Evolutionary conservation across 1,284 basidiomycete species (phyloP), one percentile per base, ranked within the genome.

Genomic region (Sporisorium graminicola): DNA sequence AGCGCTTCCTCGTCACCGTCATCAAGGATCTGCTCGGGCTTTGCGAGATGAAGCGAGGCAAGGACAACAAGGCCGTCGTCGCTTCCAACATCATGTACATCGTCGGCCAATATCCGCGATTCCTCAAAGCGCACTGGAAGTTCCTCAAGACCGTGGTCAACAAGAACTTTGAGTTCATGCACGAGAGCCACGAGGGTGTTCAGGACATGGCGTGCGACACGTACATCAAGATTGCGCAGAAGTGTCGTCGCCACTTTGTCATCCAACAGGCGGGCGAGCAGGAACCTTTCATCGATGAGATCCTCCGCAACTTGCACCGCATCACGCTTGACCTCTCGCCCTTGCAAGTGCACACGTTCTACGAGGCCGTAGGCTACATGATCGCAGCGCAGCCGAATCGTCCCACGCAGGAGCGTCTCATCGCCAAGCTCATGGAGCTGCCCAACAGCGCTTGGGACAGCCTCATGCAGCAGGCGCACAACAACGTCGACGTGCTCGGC

Each of bases 71-170:
- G 87, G 97, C 97, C 1, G 95, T 99, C 70, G 97, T 99, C 71
- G 97, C 97, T 2, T 98, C 96, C 44, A 95, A 99, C 86, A 99
- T 99, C 88, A 99, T 99, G 97, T 99, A 99, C 87, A 99, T 99
- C 83, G 97, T 99, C 80, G 97, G 97, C 57, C 97, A 99, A 87
- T 99, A 99, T 86, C 97, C 97, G 56, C 91, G 97, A 35, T 99
- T 99, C 91, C 91, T 99, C 84, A 99, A 99, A 87, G 97, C 97
- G 24, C 97, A 99, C 86, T 99, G 97, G 97, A 99, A 98, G 88
- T 99, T 99, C 90, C 88, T 99, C 86, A 99, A 99, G 89, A 99
- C 97, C 4, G 97, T 99, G 55, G 97, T 99, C 77, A 99, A 99
- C 89, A 99, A 99, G 87, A 89, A 99, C 20, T 99, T 99, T 86